Percentiles rank a stretch among this genome's conserved stretches.
Conservation (phyloP, 345 rosid genomes). For the Bruguiera gymnorhiza region DNA sequence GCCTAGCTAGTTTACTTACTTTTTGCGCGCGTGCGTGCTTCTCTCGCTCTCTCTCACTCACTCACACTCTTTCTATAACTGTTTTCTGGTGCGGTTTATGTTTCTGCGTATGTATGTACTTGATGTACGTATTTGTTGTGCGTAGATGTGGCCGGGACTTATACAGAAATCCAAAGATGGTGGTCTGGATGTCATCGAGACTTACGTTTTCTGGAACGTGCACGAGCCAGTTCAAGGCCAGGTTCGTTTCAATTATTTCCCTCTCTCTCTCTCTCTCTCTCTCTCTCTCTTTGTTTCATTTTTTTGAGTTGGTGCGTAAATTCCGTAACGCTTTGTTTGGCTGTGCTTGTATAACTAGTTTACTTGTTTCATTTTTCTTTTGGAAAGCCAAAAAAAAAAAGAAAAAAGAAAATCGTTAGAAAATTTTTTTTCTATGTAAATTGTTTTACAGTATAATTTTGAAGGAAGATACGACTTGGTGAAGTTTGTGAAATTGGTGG, state of each 20-base stretch:
- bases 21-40: too few species aligned
- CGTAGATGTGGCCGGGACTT: slow-evolving; percentile 95
- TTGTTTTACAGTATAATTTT: slow-evolving; percentile 62
- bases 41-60: background rate
- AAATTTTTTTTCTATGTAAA: background rate
- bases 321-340: too few species aligned
- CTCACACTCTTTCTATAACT: background rate
- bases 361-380: too few species aligned
- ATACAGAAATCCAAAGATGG: slow-evolving; percentile 96
- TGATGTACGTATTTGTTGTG: slow-evolving; percentile 5
- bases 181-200: slow-evolving; percentile 85
- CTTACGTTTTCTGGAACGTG: slow-evolving; percentile 84
- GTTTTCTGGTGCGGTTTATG: background rate
- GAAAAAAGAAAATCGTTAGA: too few species aligned
- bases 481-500: slow-evolving; percentile 65
- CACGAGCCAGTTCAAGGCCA: slow-evolving; percentile 82
- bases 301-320: background rate
- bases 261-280: background rate
- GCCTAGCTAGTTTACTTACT: background rate
- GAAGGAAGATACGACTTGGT: slow-evolving; percentile 76
- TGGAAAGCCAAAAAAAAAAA: too few species aligned
- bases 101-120: background rate
- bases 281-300: background rate
- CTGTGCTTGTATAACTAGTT: too few species aligned
- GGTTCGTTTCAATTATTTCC: slow-evolving; percentile 31